Evolutionary conservation across 2,329 filamentous ascomycete genomes (phyloP).

Genomic region (Boeremia exigua): DNA sequence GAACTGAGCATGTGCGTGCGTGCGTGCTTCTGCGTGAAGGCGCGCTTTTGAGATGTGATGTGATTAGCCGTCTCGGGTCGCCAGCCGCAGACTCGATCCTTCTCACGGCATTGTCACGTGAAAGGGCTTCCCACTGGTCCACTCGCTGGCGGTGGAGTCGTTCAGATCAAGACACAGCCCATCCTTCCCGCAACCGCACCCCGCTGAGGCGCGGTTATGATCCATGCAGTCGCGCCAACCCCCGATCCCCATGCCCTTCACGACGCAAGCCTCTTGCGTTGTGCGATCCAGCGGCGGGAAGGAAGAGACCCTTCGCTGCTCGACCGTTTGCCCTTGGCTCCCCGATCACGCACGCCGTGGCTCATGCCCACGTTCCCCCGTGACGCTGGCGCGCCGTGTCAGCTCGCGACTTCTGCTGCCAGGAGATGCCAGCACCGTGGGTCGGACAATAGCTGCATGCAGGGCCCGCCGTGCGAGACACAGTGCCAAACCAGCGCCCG

Average conservation of each 20-base stretch:
- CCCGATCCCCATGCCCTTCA: constrained; percentile 27
- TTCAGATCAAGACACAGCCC: constrained; percentile 32
- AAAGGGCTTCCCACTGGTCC: neutral
- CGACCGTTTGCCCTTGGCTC: constrained; percentile 9
- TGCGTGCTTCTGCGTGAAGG: too few relatives aligned
- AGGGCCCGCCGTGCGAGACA: constrained; percentile 7
- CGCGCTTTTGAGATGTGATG: too few relatives aligned
- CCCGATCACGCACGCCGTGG: neutral
- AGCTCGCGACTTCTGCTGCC: neutral
- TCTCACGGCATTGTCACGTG: constrained; percentile 1
- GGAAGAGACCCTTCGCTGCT: constrained; percentile 4
- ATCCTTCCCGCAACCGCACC: constrained; percentile 45
- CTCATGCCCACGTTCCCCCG: constrained; percentile 2
- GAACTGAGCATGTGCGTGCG: too few relatives aligned
- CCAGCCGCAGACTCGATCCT: neutral
- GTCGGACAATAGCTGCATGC: constrained; percentile 17
- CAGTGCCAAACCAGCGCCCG: neutral
- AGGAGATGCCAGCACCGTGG: constrained; percentile 10
- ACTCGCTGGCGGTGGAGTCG: constrained; percentile 5
- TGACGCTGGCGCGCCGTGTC: neutral
- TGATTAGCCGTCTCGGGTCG: too few relatives aligned
- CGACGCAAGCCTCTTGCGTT: constrained; percentile 15
- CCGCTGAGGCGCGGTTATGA: constrained; percentile 26
- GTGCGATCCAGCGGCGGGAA: constrained; percentile 31
- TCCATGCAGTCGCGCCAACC: constrained; percentile 28